These are phyloP conservation scores for Nymphaea thermarum DNA, from an alignment of 164 flowering plant species.

Conservation along the genomic window DNA sequence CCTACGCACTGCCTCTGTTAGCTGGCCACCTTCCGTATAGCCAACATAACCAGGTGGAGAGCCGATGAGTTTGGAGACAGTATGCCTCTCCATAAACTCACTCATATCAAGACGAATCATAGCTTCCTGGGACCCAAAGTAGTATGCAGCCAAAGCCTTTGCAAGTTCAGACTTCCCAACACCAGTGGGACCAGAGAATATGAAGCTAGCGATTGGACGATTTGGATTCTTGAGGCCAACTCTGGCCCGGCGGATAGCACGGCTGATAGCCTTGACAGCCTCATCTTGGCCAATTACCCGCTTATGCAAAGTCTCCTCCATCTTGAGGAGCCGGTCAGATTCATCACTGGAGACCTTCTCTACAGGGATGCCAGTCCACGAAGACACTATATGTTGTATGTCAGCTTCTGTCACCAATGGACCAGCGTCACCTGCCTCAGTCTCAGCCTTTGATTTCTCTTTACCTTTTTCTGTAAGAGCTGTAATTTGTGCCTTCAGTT, in stretches of 20 bases:
- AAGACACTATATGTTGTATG: constrained; percentile 66
- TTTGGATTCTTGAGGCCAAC: constrained; percentile 85
- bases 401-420: constrained; percentile 70
- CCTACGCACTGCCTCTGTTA: constrained; percentile 81
- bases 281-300: constrained; percentile 87
- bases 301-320: constrained; percentile 80
- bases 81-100: constrained; percentile 91
- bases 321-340: constrained; percentile 78
- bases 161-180: constrained; percentile 93
- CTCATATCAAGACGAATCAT: constrained; percentile 94
- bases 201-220: constrained; percentile 85
- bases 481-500: constrained; percentile 58
- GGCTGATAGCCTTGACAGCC: constrained; percentile 84
- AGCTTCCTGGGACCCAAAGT: constrained; percentile 89
- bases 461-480: constrained; percentile 59
- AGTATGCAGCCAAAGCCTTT: constrained; percentile 78
- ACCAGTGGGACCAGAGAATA: constrained; percentile 90
- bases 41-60: constrained; percentile 93
- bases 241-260: constrained; percentile 89
- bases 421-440: constrained; percentile 54
- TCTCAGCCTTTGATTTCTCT: constrained; percentile 72
- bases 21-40: constrained; percentile 83
- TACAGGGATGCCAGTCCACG: constrained; percentile 92
- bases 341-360: constrained; percentile 79
- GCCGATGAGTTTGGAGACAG: constrained; percentile 82